These are phyloP conservation scores for Capsella rubella DNA, from an alignment of 441 rosid genomes.

Conservation along the genomic window DNA sequence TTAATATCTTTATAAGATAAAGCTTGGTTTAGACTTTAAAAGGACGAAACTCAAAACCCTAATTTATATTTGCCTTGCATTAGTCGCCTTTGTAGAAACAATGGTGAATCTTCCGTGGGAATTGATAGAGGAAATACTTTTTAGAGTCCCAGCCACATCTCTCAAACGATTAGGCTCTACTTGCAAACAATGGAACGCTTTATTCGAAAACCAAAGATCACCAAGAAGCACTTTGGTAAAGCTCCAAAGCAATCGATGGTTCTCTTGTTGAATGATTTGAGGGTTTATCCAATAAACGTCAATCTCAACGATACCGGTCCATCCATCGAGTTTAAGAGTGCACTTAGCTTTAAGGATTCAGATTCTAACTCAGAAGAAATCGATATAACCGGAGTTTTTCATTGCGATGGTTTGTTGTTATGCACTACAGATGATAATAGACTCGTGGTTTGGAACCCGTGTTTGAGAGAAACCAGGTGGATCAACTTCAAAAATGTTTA, in stretches of 20 bases:
- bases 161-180: not conserved
- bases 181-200: not conserved
- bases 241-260: not conserved
- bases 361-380: not conserved
- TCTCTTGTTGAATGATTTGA: not conserved
- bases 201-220: not conserved
- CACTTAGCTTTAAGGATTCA: not conserved
- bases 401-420: not conserved
- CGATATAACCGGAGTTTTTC: not conserved
- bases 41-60: no score
- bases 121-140: not conserved
- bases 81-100: no score
- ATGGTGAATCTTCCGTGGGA: not conserved
- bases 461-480: not conserved
- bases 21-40: no score
- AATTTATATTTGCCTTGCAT: no score
- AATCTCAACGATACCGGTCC: not conserved
- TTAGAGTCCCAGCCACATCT: not conserved
- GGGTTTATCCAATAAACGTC: not conserved
- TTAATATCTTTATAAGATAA: no score
- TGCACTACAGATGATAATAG: not conserved
- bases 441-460: not conserved
- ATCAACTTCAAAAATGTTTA: not conserved
- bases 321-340: not conserved
- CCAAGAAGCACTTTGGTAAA: not conserved